phyloP scores from a whole-genome alignment of 371 early-diverging fungal genomes.

The Lichtheimia hyalospora region DNA sequence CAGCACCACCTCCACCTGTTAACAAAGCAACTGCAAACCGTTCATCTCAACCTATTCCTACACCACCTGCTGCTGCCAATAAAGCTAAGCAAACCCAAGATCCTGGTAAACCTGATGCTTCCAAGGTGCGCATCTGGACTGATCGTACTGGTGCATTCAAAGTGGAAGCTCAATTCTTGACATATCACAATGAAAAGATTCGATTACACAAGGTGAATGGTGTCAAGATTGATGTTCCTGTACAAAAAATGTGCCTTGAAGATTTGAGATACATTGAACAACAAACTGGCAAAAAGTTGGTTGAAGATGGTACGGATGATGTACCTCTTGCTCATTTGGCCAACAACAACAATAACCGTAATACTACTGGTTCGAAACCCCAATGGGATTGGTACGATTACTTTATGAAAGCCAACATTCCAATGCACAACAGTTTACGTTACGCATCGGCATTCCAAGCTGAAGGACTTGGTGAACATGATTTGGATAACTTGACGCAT shows the following conservation, averaged over 20 bases:
- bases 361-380: conserved; percentile 12
- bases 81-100: conserved; percentile 29
- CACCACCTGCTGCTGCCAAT: conserved; percentile 24
- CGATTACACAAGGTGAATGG: conserved; percentile 93
- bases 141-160: conserved; percentile 91
- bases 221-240: conserved; percentile 90
- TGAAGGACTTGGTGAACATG: conserved; percentile 71
- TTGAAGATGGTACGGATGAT: conserved; percentile 41
- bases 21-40: conserved; percentile 15
- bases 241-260: conserved; percentile 80
- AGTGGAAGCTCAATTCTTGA: conserved; percentile 88
- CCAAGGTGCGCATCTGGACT: conserved; percentile 85
- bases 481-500: conserved; percentile 72
- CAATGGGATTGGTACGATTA: conserved; percentile 91
- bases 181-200: conserved; percentile 76
- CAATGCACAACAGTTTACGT: conserved; percentile 66
- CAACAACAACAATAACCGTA: conserved; percentile 16
- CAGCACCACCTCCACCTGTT: conserved; percentile 21
- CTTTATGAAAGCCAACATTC: conserved; percentile 76
- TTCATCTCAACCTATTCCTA: conserved; percentile 20
- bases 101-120: conserved; percentile 48
- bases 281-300: conserved; percentile 51
- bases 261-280: conserved; percentile 73
- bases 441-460: conserved; percentile 83
- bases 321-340: conserved; percentile 52